Conservation (phyloP, 2,329 filamentous ascomycete species). For the Scopulariopsis brevicaulis region DNA sequence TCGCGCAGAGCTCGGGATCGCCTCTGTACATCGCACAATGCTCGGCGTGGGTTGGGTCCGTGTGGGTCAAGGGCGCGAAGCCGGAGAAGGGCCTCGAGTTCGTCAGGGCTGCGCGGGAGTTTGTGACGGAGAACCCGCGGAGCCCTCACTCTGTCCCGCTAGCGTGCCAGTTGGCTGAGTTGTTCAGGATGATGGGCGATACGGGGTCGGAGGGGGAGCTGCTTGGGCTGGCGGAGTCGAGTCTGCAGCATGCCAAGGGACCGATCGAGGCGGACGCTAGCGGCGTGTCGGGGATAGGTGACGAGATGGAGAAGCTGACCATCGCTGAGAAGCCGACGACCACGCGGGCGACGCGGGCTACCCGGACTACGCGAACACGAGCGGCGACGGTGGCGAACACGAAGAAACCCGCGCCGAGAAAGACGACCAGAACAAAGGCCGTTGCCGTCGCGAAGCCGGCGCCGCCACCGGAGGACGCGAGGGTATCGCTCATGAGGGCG, state of each 20-base stretch:
- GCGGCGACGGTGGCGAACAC: constrained; percentile 11
- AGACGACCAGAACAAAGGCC: constrained; percentile 9
- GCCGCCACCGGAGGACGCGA: constrained; percentile 2
- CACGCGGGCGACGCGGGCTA: constrained; percentile 1
- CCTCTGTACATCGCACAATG: constrained; percentile 44
- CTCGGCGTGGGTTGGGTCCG: constrained; percentile 39
- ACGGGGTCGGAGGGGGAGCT: constrained; percentile 29
- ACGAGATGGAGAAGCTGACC: constrained; percentile 20
- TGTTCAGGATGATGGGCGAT: constrained; percentile 39
- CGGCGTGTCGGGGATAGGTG: constrained; percentile 20
- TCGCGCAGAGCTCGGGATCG: constrained; percentile 58
- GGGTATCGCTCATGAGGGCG: constrained; percentile 19
- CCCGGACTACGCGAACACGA: constrained; percentile 4
- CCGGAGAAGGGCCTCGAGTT: constrained; percentile 44
- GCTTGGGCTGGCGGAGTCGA: constrained; percentile 36
- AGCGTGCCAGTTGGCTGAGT: constrained; percentile 42
- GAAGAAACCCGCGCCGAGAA: constrained; percentile 7
- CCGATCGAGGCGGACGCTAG: background rate
- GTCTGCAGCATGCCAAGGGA: constrained; percentile 17
- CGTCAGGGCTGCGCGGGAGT: constrained; percentile 39
- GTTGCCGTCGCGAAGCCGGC: constrained; percentile 12
- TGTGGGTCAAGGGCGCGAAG: constrained; percentile 47
- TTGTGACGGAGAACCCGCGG: constrained; percentile 20
- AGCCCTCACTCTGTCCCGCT: constrained; percentile 16
- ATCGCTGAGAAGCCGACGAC: constrained; percentile 14